Evolutionary conservation across 192 early-diverging fungal genomes (phyloP).

Genomic region (Allomyces javanicus): DNA sequence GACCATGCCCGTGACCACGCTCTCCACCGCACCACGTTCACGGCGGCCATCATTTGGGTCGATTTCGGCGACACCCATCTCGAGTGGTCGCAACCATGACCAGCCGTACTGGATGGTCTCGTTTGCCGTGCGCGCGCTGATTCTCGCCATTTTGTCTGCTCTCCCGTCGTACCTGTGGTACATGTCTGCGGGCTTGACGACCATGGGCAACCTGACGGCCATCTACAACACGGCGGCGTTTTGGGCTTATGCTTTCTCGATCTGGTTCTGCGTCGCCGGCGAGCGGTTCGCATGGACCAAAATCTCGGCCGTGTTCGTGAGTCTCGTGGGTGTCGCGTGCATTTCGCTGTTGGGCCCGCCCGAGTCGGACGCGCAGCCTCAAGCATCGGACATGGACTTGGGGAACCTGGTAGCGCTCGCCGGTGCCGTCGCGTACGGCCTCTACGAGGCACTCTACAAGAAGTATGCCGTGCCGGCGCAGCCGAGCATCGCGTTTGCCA

Average conservation of each 20-base stretch:
- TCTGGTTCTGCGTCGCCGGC: constrained; percentile 28
- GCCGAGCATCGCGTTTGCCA: constrained; percentile 48
- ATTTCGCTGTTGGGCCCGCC: constrained; percentile 28
- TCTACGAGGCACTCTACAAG: constrained; percentile 66
- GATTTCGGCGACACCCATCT: constrained; percentile 6
- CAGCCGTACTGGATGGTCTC: constrained; percentile 8
- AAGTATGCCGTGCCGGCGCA: constrained; percentile 41
- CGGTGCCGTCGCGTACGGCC: constrained; percentile 48
- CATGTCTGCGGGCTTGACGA: constrained; percentile 41
- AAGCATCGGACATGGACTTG: constrained; percentile 10
- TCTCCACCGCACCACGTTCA: background rate
- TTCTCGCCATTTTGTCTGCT: constrained; percentile 23
- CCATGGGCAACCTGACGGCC: constrained; percentile 60
- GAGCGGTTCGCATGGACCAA: constrained; percentile 42
- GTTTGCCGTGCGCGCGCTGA: constrained; percentile 21
- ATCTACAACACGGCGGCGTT: constrained; percentile 69
- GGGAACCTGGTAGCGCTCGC: constrained; percentile 40
- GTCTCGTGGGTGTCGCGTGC: constrained; percentile 44
- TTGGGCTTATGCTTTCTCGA: constrained; percentile 63
- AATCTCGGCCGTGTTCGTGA: constrained; percentile 37
- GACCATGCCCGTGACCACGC: background rate
- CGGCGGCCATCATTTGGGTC: constrained; percentile 1
- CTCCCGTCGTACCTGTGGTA: constrained; percentile 62
- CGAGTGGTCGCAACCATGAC: constrained; percentile 10
- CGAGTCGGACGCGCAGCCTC: background rate